A percentile compares a stretch with the other conserved stretches of the same genome.
Conservation (phyloP, 306 rosid genomes). For the Citrullus colocynthis region DNA sequence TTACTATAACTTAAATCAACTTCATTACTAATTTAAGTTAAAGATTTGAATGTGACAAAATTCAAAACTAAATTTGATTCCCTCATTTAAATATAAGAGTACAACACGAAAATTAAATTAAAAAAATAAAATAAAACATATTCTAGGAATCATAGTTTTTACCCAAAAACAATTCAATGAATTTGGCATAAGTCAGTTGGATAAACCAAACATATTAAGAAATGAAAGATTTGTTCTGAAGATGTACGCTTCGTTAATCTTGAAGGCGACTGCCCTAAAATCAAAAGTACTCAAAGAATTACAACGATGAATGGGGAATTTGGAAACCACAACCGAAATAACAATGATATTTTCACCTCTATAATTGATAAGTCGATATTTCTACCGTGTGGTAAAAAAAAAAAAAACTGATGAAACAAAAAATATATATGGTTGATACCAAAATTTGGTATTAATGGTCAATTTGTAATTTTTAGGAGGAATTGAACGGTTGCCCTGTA, state of each 20-base stretch:
- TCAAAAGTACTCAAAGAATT: background rate
- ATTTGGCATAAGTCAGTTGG: background rate
- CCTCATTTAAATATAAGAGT: background rate
- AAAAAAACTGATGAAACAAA: no score
- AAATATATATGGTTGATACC: no score
- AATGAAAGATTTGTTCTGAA: background rate
- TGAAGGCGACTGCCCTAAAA: background rate
- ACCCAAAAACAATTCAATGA: background rate
- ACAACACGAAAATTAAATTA: background rate
- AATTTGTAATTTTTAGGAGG: no score
- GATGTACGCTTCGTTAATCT: background rate
- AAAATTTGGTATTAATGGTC: no score
- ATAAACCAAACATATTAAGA: background rate
- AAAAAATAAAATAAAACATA: no score
- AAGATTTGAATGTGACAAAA: background rate
- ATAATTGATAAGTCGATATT: no score
- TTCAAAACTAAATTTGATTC: background rate
- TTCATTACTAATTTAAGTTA: background rate
- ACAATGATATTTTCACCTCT: no score
- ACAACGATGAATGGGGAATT: background rate
- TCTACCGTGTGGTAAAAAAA: no score
- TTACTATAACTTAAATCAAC: background rate
- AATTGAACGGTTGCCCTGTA: no score
- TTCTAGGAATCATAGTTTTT: background rate
- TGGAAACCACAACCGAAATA: background rate